Base-by-base conservation (phyloP, 495 filamentous ascomycete genomes). In the Xylaria curta region DNA sequence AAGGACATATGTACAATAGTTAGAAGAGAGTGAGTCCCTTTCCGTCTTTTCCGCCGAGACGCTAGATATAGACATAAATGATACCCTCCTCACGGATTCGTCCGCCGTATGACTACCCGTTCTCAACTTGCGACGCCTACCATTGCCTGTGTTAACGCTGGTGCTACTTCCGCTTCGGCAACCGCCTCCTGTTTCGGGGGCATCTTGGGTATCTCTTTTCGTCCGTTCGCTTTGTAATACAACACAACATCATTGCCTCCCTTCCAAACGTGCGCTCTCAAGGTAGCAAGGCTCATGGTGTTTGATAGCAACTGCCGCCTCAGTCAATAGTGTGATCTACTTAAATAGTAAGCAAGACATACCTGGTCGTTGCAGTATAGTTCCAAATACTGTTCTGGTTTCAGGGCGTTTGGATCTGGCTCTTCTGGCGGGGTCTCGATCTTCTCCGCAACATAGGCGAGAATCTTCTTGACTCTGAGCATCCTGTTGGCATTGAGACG, bases 401-500 rank as follows among this genome's bases (percentile, higher is more conserved):
- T 92, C 80, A 95, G 78, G 21, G 85, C 84, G 38, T 90, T 84
- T 12, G 86, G 84, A 65, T 89, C 88, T 2, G 83, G 83, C 7
- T 84, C 82, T 21, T 81, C 80, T 8, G 73, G 31, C 21, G 82
- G 77, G 1, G 90, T 87, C 78, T 97, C 95, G 66, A 99, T 95
- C 62, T 94, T 87, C 79, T 99, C 96, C 1, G 94, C 92, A 8
- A 98, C 90, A 75, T 99, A 99, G 1, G 89, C 90, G 46, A 97
- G 81, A n/a, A 99, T 93, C 85, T 98, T 99, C 83, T 93, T 95
- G 4, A 95, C 92, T 56, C 96, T 88, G 38, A 99, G 87, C 97
- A 99, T 98, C 38, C 96, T 87, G 77, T 98, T 99, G 38, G 96
- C 96, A 78, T 98, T 99, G 69, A 99, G 87, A 38, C 96, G 89